Evolutionary conservation across 2,329 filamentous ascomycete genomes (phyloP).

Genomic region (Macroventuria anomochaeta): DNA sequence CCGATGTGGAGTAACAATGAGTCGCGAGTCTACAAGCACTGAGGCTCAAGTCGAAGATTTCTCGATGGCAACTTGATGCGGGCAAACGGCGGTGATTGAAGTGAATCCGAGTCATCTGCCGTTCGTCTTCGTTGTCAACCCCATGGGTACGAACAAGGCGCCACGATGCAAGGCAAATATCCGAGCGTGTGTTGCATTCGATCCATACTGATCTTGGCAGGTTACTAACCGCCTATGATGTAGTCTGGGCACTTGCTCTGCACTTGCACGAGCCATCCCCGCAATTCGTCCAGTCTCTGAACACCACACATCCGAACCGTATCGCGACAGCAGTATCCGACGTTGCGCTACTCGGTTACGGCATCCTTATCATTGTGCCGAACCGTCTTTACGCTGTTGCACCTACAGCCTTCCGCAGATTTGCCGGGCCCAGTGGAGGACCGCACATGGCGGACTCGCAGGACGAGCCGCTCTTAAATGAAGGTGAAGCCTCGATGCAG

Average conservation of each 20-base stretch:
- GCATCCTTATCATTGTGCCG: slow-evolving; percentile 9
- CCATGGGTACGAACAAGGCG: slow-evolving; percentile 3
- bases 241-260: not conserved
- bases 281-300: slow-evolving; percentile 15
- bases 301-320: slow-evolving; percentile 11
- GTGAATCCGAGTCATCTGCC: slow-evolving; percentile 14
- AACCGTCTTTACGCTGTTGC: slow-evolving; percentile 1
- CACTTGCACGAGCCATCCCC: slow-evolving; percentile 14
- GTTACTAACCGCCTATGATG: slow-evolving; percentile 6
- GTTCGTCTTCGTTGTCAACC: not conserved
- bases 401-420: slow-evolving; percentile 5
- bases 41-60: slow-evolving; percentile 4
- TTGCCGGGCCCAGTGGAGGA: slow-evolving; percentile 4
- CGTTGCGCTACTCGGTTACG: slow-evolving; percentile 8
- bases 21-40: slow-evolving; percentile 7
- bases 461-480: slow-evolving; percentile 18
- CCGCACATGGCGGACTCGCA: slow-evolving; percentile 15
- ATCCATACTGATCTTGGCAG: slow-evolving; percentile 4
- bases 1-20: not conserved
- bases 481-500: slow-evolving; percentile 6
- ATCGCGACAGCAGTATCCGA: not conserved
- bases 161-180: slow-evolving; percentile 9
- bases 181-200: not conserved
- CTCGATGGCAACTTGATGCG: not conserved
- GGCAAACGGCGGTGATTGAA: slow-evolving; percentile 6